Conservation (phyloP, 345 rosid genomes). For the Populus ilicifolia region DNA sequence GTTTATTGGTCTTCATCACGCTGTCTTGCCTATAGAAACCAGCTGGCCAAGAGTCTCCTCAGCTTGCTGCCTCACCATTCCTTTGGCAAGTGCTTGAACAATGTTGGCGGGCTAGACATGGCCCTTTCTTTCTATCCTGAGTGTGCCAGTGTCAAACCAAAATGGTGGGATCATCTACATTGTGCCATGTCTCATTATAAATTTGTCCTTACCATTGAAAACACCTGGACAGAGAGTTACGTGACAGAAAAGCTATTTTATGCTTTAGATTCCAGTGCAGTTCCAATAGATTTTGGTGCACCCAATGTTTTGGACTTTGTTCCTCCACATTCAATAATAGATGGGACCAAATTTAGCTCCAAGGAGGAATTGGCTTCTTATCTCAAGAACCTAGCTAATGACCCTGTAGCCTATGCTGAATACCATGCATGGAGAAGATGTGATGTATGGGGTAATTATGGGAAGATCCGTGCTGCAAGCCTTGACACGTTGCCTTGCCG, state of each 20-base stretch:
- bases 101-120: conserved; percentile 65
- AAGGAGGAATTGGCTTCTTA: conserved; percentile 62
- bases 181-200: conserved; percentile 97
- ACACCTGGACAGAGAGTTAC: conserved; percentile 75
- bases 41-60: conserved; percentile 59
- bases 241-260: conserved; percentile 94
- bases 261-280: conserved; percentile 78
- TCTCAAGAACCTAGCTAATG: conserved; percentile 56
- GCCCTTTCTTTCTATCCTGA: conserved; percentile 75
- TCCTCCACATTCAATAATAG: conserved; percentile 81
- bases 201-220: conserved; percentile 86
- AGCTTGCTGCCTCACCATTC: conserved; percentile 73
- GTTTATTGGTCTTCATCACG: conserved; percentile 96
- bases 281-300: conserved; percentile 90
- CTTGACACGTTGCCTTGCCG: conserved; percentile 89
- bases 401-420: conserved; percentile 77
- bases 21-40: conserved; percentile 69
- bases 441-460: conserved; percentile 65
- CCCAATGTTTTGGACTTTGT: conserved; percentile 75
- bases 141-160: conserved; percentile 46
- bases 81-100: conserved; percentile 92
- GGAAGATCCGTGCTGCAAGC: conserved; percentile 56
- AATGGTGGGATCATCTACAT: conserved; percentile 92
- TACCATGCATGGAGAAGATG: conserved; percentile 97
- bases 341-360: conserved; percentile 68